phyloP scores from a whole-genome alignment of 2,329 filamentous ascomycete species.

The Clonostachys rosea region DNA sequence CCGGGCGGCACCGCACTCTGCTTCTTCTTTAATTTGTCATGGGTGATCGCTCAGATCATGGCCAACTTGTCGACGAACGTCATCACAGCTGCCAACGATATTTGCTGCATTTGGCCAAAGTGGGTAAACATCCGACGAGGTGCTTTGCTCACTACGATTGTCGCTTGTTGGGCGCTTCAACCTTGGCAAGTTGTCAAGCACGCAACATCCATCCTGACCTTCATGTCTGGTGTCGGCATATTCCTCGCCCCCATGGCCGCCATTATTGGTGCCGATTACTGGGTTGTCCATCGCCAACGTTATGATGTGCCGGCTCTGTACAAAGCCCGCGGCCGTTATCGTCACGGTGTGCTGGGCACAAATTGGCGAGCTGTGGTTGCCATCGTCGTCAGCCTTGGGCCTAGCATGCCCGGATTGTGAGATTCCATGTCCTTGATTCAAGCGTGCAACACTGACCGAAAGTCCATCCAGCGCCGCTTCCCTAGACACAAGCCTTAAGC shows the following conservation, averaged over 20 bases:
- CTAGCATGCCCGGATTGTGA: background rate
- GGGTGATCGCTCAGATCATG: conserved; percentile 31
- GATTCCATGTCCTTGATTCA: background rate
- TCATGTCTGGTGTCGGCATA: conserved; percentile 22
- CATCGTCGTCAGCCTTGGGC: conserved; percentile 10
- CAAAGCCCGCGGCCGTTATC: conserved; percentile 31
- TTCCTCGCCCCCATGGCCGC: conserved; percentile 34
- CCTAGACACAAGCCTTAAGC: background rate
- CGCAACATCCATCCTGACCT: conserved; percentile 18
- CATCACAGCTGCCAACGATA: conserved; percentile 20
- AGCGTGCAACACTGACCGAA: background rate
- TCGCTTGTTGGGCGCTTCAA: conserved; percentile 23
- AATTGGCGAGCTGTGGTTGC: conserved; percentile 25
- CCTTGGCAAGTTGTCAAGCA: conserved; percentile 26
- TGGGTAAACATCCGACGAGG: conserved; percentile 23
- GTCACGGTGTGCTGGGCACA: conserved; percentile 18
- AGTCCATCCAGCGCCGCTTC: background rate
- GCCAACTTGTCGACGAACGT: conserved; percentile 20
- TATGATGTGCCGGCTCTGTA: conserved; percentile 36
- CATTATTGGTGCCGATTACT: conserved; percentile 33
- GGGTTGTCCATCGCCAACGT: conserved; percentile 24
- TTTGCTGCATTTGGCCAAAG: conserved; percentile 17
- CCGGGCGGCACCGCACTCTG: conserved; percentile 19
- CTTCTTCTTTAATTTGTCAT: conserved; percentile 19
- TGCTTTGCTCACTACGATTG: conserved; percentile 17